These are phyloP conservation scores for Huntiella savannae DNA, from an alignment of 2,329 filamentous ascomycete genomes.

Conservation along the genomic window DNA sequence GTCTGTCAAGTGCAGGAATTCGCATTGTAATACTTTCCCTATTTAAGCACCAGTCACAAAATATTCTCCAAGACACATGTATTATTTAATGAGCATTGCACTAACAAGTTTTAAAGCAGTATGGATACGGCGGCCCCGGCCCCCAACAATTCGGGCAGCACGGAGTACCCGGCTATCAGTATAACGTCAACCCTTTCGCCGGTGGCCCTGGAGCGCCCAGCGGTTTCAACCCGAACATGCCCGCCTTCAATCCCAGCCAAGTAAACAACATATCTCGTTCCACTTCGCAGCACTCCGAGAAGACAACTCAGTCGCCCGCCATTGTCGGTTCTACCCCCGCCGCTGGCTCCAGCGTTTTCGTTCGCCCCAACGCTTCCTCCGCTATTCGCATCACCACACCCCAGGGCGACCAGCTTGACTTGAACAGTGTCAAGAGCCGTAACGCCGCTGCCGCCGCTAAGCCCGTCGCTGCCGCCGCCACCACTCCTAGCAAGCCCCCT, in stretches of 20 bases:
- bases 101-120: neutral
- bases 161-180: conserved; percentile 23
- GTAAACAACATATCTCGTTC: conserved; percentile 63
- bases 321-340: conserved; percentile 35
- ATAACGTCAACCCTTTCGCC: conserved; percentile 24
- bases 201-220: conserved; percentile 26
- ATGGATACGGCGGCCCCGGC: conserved; percentile 4
- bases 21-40: neutral
- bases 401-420: conserved; percentile 57
- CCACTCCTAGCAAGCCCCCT: conserved; percentile 55
- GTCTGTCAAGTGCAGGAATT: neutral
- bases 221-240: conserved; percentile 18
- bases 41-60: neutral
- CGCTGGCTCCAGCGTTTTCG: conserved; percentile 6
- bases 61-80: neutral
- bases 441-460: conserved; percentile 40
- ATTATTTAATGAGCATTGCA: too few species aligned
- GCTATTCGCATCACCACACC: conserved; percentile 72
- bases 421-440: conserved; percentile 39
- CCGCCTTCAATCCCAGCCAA: conserved; percentile 15
- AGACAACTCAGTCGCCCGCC: conserved; percentile 44
- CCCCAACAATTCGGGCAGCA: conserved; percentile 13
- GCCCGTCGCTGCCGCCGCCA: conserved; percentile 51
- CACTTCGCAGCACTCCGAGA: conserved; percentile 34
- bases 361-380: conserved; percentile 22